A percentile compares a stretch with the other conserved stretches of the same genome.
Evolutionary conservation across 495 filamentous ascomycete genomes (phyloP).

Genomic region (Neurospora sp.): DNA sequence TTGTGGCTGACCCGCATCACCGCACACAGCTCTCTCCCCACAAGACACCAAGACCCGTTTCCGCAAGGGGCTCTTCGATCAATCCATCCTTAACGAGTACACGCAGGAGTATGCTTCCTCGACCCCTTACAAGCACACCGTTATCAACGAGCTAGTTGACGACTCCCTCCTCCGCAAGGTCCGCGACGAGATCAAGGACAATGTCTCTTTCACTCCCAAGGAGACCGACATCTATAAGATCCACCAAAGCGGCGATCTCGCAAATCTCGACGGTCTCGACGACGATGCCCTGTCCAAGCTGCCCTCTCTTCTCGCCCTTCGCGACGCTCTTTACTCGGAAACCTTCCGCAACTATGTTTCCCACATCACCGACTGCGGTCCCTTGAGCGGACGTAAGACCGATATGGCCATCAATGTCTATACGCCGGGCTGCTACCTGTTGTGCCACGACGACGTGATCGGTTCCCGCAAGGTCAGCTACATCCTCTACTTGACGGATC

Average conservation of each 20-base stretch:
- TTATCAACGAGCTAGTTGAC: constrained; percentile 72
- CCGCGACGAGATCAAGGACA: constrained; percentile 75
- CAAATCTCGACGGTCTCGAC: constrained; percentile 90
- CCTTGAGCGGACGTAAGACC: constrained; percentile 85
- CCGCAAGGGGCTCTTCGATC: constrained; percentile 66
- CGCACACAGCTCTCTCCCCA: constrained; percentile 27
- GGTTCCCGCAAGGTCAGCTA: constrained; percentile 88
- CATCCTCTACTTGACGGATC: constrained; percentile 92
- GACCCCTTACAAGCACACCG: constrained; percentile 79
- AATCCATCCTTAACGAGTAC: constrained; percentile 55
- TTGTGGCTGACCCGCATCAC: constrained; percentile 11
- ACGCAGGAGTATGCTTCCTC: constrained; percentile 61
- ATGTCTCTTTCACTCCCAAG: constrained; percentile 92
- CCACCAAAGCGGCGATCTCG: constrained; percentile 94
- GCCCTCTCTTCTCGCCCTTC: constrained; percentile 74
- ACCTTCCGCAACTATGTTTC: constrained; percentile 84
- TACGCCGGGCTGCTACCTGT: constrained; percentile 85
- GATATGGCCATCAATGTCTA: constrained; percentile 99
- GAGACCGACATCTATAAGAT: constrained; percentile 99
- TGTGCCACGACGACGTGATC: constrained; percentile 98
- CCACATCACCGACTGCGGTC: constrained; percentile 70
- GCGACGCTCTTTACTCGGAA: constrained; percentile 86
- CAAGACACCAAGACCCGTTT: constrained; percentile 49
- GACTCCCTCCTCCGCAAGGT: constrained; percentile 74
- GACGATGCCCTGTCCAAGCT: constrained; percentile 70